Percentiles rank a stretch among this genome's conserved stretches.
phyloP scores from a whole-genome alignment of 495 filamentous ascomycete genomes.

The Tuber melanosporum region DNA sequence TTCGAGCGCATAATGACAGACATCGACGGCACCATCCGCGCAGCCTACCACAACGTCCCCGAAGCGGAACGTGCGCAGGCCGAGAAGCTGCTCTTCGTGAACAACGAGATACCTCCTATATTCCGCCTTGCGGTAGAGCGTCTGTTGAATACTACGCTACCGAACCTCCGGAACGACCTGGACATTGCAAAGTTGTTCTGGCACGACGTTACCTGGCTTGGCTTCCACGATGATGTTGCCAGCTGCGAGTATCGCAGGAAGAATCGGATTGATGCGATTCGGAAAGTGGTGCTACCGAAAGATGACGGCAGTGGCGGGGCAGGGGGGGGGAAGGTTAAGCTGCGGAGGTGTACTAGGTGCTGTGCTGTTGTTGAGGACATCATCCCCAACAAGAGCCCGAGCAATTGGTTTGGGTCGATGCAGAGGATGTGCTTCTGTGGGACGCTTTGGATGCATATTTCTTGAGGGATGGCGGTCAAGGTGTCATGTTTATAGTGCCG shows the following conservation, averaged over 20 bases:
- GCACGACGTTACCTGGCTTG: conserved; percentile 42
- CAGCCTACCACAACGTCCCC: conserved; percentile 37
- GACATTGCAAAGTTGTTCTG: conserved; percentile 43
- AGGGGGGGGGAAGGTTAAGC: conserved; percentile 23
- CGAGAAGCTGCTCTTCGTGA: conserved; percentile 42
- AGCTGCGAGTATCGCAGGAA: conserved; percentile 27
- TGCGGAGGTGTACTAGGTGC: conserved; percentile 43
- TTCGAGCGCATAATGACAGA: conserved; percentile 43
- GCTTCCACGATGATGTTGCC: conserved; percentile 41
- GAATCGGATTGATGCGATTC: conserved; percentile 40
- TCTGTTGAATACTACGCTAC: conserved; percentile 33
- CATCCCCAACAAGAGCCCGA: conserved; percentile 29
- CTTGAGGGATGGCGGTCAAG: not conserved
- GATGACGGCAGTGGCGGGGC: conserved; percentile 13
- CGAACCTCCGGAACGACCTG: conserved; percentile 39
- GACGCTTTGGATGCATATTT: conserved; percentile 44
- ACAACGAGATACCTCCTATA: conserved; percentile 41
- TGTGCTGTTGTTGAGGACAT: conserved; percentile 43
- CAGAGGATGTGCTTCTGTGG: conserved; percentile 45
- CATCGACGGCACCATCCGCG: conserved; percentile 40
- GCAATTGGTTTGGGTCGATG: conserved; percentile 40
- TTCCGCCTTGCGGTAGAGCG: conserved; percentile 33
- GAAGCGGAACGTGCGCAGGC: conserved; percentile 38
- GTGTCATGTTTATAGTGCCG: not conserved
- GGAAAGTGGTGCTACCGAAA: conserved; percentile 39